Evolutionary conservation across 2,329 filamentous ascomycete species (phyloP), one percentile per base, ranked within the genome.

Genomic region (Colletotrichum liaoningense): DNA sequence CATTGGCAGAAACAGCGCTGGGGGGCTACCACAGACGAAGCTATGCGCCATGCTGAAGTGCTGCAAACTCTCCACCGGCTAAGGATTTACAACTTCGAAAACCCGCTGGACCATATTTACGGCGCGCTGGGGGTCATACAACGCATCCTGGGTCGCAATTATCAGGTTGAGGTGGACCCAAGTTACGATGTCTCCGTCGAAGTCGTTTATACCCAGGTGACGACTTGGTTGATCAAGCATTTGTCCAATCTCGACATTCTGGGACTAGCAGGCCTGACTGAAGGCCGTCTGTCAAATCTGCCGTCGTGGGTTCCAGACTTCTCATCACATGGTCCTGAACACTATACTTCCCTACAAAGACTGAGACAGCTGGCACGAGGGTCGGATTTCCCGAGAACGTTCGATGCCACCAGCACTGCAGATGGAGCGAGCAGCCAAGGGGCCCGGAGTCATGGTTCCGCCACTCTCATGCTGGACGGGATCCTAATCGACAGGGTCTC

Each of bases 231-330:
- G 22, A 28, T 73, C 1, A 33, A 16, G 1, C 59, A 60, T 16
- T 35, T 73, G 7, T 67, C 70, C n/a, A 73, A 69, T 11, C 38
- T 73, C 4, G 70, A 73, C 16, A 28, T 70, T 2, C 35, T 70
- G 16, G 67, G 66, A 4, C 42, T 73, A 16, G 59, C 70, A 3
- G 54, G 67, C n/a, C 22, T 68, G 11, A 49, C 64, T 4, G 4
- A 58, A 28, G 63, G 55, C 2, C 58, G 68, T 14, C 46, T 46
- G 6, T 19, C 54, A 24, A 58, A 16, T 4, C 33, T 72, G 22
- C 69, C 69, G 3, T 72, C 69, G 3, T 72, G 69, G 69, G 58
- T 72, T 9, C 69, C 69, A 8, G 69, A 72, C 30, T 69, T 63
- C 12, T 49, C 64, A 3, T 59, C 68, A 11, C 52, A 26, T n/a